Evolutionary conservation across 2,329 filamentous ascomycete species (phyloP), one percentile per base, ranked within the genome.

Genomic region (Fusarium nematophilum): DNA sequence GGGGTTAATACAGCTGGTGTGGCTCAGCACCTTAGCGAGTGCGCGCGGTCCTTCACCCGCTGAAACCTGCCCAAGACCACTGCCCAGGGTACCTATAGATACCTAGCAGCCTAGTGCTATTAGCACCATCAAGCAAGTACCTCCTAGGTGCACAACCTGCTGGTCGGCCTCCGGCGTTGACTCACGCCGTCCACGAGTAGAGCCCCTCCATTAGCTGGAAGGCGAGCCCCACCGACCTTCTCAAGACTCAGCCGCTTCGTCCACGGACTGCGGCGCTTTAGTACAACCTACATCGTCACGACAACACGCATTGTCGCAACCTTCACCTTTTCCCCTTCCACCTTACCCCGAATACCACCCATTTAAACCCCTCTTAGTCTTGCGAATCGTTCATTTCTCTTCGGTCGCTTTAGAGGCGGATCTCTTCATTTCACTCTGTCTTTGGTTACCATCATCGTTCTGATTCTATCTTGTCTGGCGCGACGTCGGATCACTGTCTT

Each of bases 301-400:
- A 64, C 56, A 66, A 64, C 62, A 61, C 56, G 54, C 46, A 61
- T 43, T 44, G 52, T 58, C 64, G 50, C 58, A 52, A 47, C 40
- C 40, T 48, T 63, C 31, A 53, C 26, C 57, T 44, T 47, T 39
- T 39, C 27, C 37, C 36, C 40, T 26, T 38, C 14, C 33, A 45
- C 39, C 25, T 43, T 21, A 34, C 46, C 11, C 43, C 42, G 47
- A 42, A 44, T 46, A 47, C 52, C 39, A 26, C 45, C 38, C 33
- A 46, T 39, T 23, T 21, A 17, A 47, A 31, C 15, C 15, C 18
- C 38, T 17, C 44, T 43, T 53, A 44, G 56, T 42, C 25, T 17
- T 31, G 30, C 53, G 17, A 42, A 39, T 38, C 39, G 42, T 56
- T 54, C 30, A 43, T 56, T 36, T 33, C 27, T 39, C 36, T 48